Evolutionary conservation across 371 early-diverging fungal species (phyloP), one percentile per base, ranked within the genome.

Genomic region (Nematocida homosporus): DNA sequence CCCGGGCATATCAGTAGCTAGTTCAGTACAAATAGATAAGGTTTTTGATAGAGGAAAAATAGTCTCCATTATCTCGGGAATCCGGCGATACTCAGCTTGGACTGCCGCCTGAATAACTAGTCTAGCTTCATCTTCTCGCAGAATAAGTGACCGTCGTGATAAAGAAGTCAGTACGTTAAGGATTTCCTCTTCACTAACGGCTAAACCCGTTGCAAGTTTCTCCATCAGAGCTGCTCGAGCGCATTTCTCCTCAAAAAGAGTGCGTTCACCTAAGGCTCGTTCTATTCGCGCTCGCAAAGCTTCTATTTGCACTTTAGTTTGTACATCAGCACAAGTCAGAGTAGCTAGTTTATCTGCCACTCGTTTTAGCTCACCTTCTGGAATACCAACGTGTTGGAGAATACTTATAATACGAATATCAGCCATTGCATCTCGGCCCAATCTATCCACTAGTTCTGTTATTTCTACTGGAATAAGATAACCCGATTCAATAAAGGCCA

Each of bases 31-130:
- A 51, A 47, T 35, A 29, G 44, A 13, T 35, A 72, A 37, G 8
- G 35, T 38, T 42, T 72, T 72, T 3, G 61, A 72, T 27, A 52
- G 8, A 13, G 75, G 75, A 50, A 60, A 72, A 13, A 72, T 47
- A 53, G n/a, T 59, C 0, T 72, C 75, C 25, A 72, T 8, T 47
- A 10, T 52, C 29, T 38, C 40, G 8, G 52, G 29, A 10, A 48
- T 64, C 6, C 63, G 29, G 40, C 18, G n/a, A 64, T 72, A 72
- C 47, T 48, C 75, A 37, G 27, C 54, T 34, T 72, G 63, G 1
- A 20, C 75, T 3, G 50, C 20, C 29, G 10, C 25, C 32, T 57
- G 41, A 27, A 72, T 52, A 32, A 72, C 35, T n/a, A 57, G 16
- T 3, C 34, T 25, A 32, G 75, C 75, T n/a, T 72, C 41, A 8